These are phyloP conservation scores for Torulaspora microellipsoides DNA, from an alignment of 805 yeast genomes.

Conservation along the genomic window DNA sequence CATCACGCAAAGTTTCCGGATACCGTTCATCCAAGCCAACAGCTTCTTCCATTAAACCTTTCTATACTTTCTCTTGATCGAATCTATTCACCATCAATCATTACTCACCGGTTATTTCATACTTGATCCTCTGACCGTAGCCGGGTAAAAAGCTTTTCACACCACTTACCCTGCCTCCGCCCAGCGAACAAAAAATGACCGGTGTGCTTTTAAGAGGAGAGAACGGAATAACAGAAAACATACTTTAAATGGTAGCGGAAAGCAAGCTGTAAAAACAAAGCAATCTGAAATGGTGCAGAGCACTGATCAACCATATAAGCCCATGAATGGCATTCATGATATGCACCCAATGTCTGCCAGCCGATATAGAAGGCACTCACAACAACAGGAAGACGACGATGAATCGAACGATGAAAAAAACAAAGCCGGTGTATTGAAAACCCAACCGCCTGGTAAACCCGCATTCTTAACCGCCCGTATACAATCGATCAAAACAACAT, in stretches of 20 bases:
- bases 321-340: background rate
- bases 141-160: background rate
- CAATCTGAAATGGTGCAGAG: conserved; percentile 1
- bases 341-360: background rate
- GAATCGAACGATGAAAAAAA: background rate
- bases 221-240: background rate
- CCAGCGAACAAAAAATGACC: background rate
- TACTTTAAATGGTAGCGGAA: too few species aligned
- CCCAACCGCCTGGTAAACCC: conserved; percentile 3
- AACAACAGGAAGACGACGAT: background rate
- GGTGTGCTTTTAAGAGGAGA: background rate
- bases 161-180: background rate
- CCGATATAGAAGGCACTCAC: too few species aligned
- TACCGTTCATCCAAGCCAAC: conserved; percentile 38
- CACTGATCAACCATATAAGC: background rate
- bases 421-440: background rate
- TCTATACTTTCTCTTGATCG: background rate
- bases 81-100: too few species aligned
- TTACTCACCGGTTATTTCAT: background rate
- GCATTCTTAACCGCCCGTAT: conserved; percentile 11
- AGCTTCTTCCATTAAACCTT: conserved; percentile 21
- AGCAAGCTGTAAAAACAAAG: too few species aligned
- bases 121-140: background rate
- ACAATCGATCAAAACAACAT: conserved; percentile 15
- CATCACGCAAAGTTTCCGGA: conserved; percentile 37